A percentile compares a stretch with the other conserved stretches of the same genome.
phyloP scores from a whole-genome alignment of 2,329 filamentous ascomycete species.

The Aureobasidium sp. region DNA sequence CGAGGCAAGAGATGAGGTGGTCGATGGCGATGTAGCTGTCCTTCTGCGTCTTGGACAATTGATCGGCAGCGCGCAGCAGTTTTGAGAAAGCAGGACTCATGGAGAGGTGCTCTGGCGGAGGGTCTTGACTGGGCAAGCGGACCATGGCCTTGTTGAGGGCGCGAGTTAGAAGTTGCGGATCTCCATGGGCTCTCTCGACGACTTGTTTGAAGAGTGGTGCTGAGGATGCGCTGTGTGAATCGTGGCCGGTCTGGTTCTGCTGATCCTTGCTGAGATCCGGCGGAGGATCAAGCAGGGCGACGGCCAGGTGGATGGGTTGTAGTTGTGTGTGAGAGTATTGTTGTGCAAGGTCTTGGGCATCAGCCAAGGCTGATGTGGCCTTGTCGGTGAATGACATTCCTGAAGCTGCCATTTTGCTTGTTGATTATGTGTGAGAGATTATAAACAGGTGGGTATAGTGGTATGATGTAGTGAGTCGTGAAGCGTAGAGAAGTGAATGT shows the following conservation, averaged over 20 bases:
- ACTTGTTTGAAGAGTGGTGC: slow-evolving; percentile 90
- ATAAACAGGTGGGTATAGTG: not conserved
- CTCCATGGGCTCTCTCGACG: slow-evolving; percentile 86
- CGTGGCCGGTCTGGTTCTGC: slow-evolving; percentile 56
- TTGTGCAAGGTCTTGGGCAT: slow-evolving; percentile 80
- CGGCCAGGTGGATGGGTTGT: slow-evolving; percentile 80
- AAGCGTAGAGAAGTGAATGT: slow-evolving; percentile 2
- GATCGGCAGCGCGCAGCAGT: slow-evolving; percentile 74
- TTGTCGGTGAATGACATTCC: slow-evolving; percentile 85
- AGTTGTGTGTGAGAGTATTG: slow-evolving; percentile 90
- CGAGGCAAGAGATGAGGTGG: slow-evolving; percentile 79
- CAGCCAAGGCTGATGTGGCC: slow-evolving; percentile 81
- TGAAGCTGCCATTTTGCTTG: slow-evolving; percentile 5
- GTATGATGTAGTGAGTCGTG: slow-evolving; percentile 12
- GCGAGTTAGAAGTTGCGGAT: slow-evolving; percentile 81
- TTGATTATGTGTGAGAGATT: not conserved
- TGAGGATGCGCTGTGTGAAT: slow-evolving; percentile 54
- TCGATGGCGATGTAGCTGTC: slow-evolving; percentile 92
- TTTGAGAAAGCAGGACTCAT: slow-evolving; percentile 76
- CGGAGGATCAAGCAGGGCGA: slow-evolving; percentile 69
- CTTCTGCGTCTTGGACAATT: slow-evolving; percentile 94
- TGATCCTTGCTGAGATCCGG: slow-evolving; percentile 71
- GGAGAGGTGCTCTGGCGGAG: slow-evolving; percentile 80
- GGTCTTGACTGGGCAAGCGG: slow-evolving; percentile 86
- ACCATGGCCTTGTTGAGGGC: slow-evolving; percentile 87